Percentiles rank a stretch among this genome's conserved stretches.
phyloP scores from a whole-genome alignment of 306 rosid species.

The Gynostemma pentaphyllum region DNA sequence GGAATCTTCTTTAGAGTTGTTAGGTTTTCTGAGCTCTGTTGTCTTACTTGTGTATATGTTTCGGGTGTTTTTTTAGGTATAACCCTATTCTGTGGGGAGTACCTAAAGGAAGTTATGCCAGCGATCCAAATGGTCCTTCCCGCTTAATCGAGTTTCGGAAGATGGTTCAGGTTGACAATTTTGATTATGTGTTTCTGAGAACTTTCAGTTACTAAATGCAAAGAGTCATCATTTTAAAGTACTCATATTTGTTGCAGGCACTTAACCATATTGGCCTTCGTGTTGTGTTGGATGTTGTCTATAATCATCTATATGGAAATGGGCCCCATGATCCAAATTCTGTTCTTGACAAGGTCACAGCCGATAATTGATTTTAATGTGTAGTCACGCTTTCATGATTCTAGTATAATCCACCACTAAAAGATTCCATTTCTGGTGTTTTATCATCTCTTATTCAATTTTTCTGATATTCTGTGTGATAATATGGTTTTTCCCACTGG shows the following conservation, averaged over 20 bases:
- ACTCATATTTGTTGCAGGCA: constrained; percentile 40
- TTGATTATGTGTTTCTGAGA: background rate
- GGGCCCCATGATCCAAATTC: constrained; percentile 76
- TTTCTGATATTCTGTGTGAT: constrained; percentile 16
- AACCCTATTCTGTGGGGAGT: constrained; percentile 96
- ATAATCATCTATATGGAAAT: constrained; percentile 78
- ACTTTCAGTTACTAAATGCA: background rate
- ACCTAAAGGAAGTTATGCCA: constrained; percentile 97
- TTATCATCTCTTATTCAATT: constrained; percentile 9
- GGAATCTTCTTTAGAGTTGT: constrained; percentile 6
- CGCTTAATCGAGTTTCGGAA: constrained; percentile 74
- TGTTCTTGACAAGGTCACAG: constrained; percentile 78
- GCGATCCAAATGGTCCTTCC: constrained; percentile 61
- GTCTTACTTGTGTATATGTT: constrained; percentile 12
- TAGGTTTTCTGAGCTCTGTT: constrained; percentile 3
- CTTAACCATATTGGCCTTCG: constrained; percentile 72
- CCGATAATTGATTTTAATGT: constrained; percentile 9
- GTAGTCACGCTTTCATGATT: background rate
- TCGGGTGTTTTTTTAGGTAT: constrained; percentile 42
- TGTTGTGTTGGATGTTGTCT: constrained; percentile 81
- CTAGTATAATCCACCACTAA: background rate
- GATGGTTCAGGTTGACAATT: constrained; percentile 67
- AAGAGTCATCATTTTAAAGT: background rate
- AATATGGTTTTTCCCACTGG: constrained; percentile 21
- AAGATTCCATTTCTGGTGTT: constrained; percentile 8